Evolutionary conservation across 163 green algal species (phyloP), one percentile per base, ranked within the genome.

Genomic region (Scenedesmus sp.): DNA sequence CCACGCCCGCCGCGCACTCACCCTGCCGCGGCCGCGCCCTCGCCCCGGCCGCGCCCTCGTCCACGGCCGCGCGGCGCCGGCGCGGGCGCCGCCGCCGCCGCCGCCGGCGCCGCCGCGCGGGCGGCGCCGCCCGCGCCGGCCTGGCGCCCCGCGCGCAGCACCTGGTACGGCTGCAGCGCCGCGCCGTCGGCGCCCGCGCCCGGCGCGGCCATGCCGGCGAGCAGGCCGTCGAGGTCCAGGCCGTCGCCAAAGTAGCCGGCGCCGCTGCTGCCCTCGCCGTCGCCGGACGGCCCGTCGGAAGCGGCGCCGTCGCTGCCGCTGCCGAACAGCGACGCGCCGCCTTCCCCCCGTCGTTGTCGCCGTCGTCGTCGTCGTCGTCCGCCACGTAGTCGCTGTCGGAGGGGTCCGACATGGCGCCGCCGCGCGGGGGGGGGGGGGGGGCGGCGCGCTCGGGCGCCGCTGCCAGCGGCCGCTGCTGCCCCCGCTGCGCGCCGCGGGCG

Each of bases 101-200:
- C 29, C 58, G 39, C 33, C 20, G 26, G 51, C 67, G 63, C 24
- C 36, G 33, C 50, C 50, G 42, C 39, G 44, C n/a, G n/a, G n/a
- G n/a, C n/a, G n/a, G n/a, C n/a, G n/a, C n/a, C n/a, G n/a, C n/a
- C n/a, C n/a, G 42, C 9, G 31, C 31, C n/a, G 20, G 51, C 29
- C 51, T 64, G 26, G 20, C 67, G 42, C 67, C 51, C n/a, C n/a
- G n/a, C n/a, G n/a, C n/a, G 39, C 20, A 76, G 51, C 33, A 76
- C 64, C n/a, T 76, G 67, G 36, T 76, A 76, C 1, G 67, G 51
- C 67, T 76, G 67, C 31, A 62, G 67, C 58, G 26, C 29, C 26
- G 26, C 31, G 4, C 31, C 39, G 39, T 47, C 39, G 39, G 7
- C 39, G 39, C 10, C 39, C 7, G 7, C n/a, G n/a, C 31, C 22